Evolutionary conservation across 768 basidiomycete species (phyloP), one percentile per base, ranked within the genome.

Genomic region (Mycena crocata): DNA sequence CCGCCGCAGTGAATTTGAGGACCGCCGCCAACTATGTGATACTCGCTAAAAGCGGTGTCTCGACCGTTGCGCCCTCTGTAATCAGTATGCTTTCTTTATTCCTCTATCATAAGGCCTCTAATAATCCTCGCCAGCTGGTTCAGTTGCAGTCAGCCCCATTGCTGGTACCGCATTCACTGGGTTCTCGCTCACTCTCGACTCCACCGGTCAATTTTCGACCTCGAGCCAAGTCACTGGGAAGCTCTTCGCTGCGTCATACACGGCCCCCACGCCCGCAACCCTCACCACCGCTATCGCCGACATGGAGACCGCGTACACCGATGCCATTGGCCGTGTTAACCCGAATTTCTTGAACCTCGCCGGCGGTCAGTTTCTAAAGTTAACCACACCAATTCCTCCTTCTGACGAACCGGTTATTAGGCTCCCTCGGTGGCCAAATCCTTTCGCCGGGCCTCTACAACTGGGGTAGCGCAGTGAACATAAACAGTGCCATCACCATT

Each of bases 401-500:
- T 35, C 17, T 17, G 28, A 42, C 40, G n/a, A 13, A 6, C 19
- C 14, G 34, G 23, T 23, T 15, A 13, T 10, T 17, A 55, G 52
- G 52, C n/a, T 23, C 37, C 2, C 39, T 55, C 26, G 52, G 52
- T 8, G 52, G 52, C 10, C 52, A 39, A 9, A 40, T 40, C 7
- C 37, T 55, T 19, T 37, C 44, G 44, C 52, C 52, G 26, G 52
- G 52, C 15, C 52, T 54, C 37, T 54, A 54, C 52, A 24, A 39
- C 12, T 54, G 52, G 52, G 5, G 4, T 2, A 54, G 17, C 19
- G 52, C 35, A n/a, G 52, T 54, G 14, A 54, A 24, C 31, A 39
- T 54, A 21, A 21, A 24, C 35, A 54, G 37, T 24, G 52, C 37
- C 28, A 40, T 54, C n/a, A 54, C 37, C 35, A 54, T 54, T n/a